Evolutionary conservation across 495 filamentous ascomycete species (phyloP).

Genomic region (Annulohypoxylon bovei): DNA sequence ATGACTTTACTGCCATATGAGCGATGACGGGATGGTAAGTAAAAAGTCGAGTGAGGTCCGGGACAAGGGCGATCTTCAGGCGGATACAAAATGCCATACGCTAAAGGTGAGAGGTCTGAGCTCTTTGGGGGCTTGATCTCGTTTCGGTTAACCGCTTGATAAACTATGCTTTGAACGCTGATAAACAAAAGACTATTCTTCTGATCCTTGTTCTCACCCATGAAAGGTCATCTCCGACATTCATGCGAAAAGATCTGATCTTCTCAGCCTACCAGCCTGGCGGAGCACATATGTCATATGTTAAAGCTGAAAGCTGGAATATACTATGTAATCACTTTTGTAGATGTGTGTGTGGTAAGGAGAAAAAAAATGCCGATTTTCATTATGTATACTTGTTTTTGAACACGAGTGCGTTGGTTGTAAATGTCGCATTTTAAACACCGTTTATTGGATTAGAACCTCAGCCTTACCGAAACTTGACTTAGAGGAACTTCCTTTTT

Average conservation of each 20-base stretch:
- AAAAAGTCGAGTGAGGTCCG: slow-evolving; percentile 17
- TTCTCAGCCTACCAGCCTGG: slow-evolving; percentile 26
- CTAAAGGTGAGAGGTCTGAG: slow-evolving; percentile 22
- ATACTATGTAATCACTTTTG: neutral
- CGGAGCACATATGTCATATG: slow-evolving; percentile 25
- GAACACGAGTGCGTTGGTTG: neutral
- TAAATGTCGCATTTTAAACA: slow-evolving; percentile 1
- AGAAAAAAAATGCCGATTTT: neutral
- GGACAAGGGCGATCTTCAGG: slow-evolving; percentile 24
- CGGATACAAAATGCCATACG: slow-evolving; percentile 9
- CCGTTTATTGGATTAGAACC: neutral
- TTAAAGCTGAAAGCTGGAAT: slow-evolving; percentile 18
- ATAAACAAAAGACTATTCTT: slow-evolving; percentile 20
- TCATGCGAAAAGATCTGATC: slow-evolving; percentile 44
- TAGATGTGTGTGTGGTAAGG: neutral
- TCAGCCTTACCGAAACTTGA: slow-evolving; percentile 21
- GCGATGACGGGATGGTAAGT: neutral
- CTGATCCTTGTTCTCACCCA: slow-evolving; percentile 21
- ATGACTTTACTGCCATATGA: slow-evolving; percentile 6
- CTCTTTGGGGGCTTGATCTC: slow-evolving; percentile 14
- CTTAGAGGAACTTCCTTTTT: neutral
- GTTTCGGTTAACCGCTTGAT: slow-evolving; percentile 31
- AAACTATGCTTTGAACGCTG: slow-evolving; percentile 2
- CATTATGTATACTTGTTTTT: neutral
- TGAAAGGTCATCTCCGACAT: slow-evolving; percentile 43